phyloP scores from a whole-genome alignment of 345 rosid genomes.

The Zanthoxylum bungeanum region DNA sequence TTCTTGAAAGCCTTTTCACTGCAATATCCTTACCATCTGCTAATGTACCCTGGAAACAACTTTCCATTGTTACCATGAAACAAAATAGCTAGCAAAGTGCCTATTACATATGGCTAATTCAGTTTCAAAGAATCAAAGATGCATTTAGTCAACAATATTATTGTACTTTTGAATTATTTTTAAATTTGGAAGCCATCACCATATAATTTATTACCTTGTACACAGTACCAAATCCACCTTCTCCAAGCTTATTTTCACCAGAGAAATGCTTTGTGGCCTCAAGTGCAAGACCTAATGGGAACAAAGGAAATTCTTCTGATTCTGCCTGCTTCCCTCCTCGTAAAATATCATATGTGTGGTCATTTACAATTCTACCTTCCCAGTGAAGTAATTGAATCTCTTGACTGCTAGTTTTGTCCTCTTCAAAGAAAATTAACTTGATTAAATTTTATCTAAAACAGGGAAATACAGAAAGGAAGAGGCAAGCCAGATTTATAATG shows the following conservation, averaged over 20 bases:
- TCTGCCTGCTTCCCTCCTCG: slow-evolving; percentile 1
- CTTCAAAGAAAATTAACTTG: too few species aligned
- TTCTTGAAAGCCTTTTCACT: slow-evolving; percentile 6
- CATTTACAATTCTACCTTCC: background rate
- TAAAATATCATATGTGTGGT: background rate
- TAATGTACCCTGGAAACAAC: background rate
- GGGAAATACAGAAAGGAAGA: background rate
- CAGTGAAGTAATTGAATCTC: slow-evolving; percentile 18
- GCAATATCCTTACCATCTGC: background rate
- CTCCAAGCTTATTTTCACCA: slow-evolving; percentile 35
- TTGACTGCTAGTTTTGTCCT: slow-evolving; percentile 7
- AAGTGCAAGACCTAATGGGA: slow-evolving; percentile 15
- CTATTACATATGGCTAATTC: background rate
- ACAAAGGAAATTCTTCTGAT: slow-evolving; percentile 14
- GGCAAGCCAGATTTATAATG: background rate
- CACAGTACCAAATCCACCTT: slow-evolving; percentile 45
- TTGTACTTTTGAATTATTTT: background rate
- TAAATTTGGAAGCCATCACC: background rate
- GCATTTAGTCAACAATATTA: background rate
- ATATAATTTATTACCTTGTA: slow-evolving; percentile 27
- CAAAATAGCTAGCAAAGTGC: background rate
- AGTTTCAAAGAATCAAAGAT: background rate
- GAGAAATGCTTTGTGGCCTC: slow-evolving; percentile 27
- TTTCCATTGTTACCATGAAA: background rate
- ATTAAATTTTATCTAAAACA: too few species aligned